Conservation (phyloP, 805 yeast species). For the Wickerhamomyces bovis region DNA sequence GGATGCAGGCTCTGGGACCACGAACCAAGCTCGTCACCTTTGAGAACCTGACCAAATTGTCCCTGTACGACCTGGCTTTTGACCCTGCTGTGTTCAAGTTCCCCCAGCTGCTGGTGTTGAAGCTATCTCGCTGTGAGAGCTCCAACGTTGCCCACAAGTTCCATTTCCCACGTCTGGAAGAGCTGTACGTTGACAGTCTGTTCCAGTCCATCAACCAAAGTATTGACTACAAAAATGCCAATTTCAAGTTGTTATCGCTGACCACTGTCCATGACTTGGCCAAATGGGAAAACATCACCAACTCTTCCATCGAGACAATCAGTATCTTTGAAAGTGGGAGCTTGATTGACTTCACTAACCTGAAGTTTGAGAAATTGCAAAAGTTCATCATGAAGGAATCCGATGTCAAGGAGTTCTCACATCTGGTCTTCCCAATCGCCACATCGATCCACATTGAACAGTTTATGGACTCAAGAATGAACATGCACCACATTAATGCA, state of each 20-base stretch:
- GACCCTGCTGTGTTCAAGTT: conserved; percentile 8
- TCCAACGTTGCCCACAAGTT: background rate
- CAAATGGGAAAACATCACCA: conserved; percentile 7
- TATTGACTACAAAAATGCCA: conserved; percentile 7
- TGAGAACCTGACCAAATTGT: conserved; percentile 6
- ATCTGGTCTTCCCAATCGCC: conserved; percentile 9
- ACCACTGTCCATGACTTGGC: conserved; percentile 7
- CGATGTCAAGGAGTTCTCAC: conserved; percentile 6
- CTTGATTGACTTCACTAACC: conserved; percentile 2
- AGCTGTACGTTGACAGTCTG: conserved; percentile 1
- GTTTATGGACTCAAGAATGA: conserved; percentile 8
- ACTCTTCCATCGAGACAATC: conserved; percentile 5
- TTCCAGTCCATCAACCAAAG: conserved; percentile 7
- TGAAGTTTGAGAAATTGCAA: conserved; percentile 2
- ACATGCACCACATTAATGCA: conserved; percentile 5
- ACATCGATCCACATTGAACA: conserved; percentile 13
- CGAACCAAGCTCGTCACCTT: conserved; percentile 6
- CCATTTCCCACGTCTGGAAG: conserved; percentile 3
- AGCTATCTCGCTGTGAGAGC: conserved; percentile 5
- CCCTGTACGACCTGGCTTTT: conserved; percentile 2
- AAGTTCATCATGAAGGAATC: conserved; percentile 8
- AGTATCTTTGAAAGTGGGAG: conserved; percentile 5
- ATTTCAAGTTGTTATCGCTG: conserved; percentile 1
- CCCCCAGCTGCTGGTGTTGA: conserved; percentile 5
- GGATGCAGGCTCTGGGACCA: conserved; percentile 6